These are phyloP conservation scores for Clavispora santaluciae DNA, from an alignment of 805 yeast genomes.

Conservation along the genomic window DNA sequence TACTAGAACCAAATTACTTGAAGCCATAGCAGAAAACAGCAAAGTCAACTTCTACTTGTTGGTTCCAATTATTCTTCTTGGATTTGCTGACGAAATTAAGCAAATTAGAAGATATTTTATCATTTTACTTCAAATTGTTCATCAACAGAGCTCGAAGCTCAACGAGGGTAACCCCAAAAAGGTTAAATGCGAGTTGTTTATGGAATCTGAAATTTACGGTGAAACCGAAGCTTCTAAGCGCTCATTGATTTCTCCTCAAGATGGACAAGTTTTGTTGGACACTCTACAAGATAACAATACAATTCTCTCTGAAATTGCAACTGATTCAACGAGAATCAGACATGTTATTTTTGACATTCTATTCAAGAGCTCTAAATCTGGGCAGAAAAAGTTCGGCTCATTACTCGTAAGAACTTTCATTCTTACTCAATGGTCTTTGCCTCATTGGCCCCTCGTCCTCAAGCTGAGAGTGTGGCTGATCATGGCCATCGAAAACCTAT, in stretches of 20 bases:
- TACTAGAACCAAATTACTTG: conserved; percentile 29
- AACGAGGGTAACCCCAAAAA: conserved; percentile 27
- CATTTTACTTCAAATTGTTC: conserved; percentile 18
- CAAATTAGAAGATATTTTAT: conserved; percentile 40
- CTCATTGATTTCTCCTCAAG: conserved; percentile 61
- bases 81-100: conserved; percentile 47
- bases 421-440: conserved; percentile 57
- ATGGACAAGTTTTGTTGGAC: conserved; percentile 43
- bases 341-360: conserved; percentile 22
- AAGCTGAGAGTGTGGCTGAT: conserved; percentile 44
- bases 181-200: conserved; percentile 32
- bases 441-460: conserved; percentile 35
- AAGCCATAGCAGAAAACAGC: conserved; percentile 20
- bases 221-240: conserved; percentile 38
- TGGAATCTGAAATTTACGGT: conserved; percentile 59
- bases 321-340: conserved; percentile 25
- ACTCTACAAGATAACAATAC: conserved; percentile 17
- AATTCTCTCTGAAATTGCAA: conserved; percentile 22
- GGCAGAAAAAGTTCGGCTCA: conserved; percentile 51
- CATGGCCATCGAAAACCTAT: conserved; percentile 17
- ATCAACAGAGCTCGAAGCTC: conserved; percentile 34
- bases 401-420: conserved; percentile 56
- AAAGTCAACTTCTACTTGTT: conserved; percentile 43
- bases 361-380: conserved; percentile 41
- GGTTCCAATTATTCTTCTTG: conserved; percentile 54